Percentiles rank a stretch among this genome's conserved stretches.
Evolutionary conservation across 768 basidiomycete genomes (phyloP).

Genomic region (Amyloporia xantha): DNA sequence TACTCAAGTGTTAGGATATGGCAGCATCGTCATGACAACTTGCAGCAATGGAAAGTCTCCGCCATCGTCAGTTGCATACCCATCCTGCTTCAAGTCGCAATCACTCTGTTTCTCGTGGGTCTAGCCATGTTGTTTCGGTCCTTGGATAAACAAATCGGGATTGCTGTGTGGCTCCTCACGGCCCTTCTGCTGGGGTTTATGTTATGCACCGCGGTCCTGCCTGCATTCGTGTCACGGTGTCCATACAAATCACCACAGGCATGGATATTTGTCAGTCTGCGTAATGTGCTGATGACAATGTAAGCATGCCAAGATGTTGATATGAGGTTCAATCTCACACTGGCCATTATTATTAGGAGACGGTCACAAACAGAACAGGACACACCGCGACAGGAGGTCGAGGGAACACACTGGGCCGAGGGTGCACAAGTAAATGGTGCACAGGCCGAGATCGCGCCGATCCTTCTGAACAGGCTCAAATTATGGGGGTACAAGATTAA

Average conservation of each 20-base stretch:
- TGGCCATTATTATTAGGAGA: no score
- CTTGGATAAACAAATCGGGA: constrained; percentile 11
- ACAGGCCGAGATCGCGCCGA: no score
- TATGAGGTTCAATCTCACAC: no score
- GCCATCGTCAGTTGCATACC: constrained; percentile 10
- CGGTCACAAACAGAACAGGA: no score
- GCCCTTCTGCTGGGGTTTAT: not conserved
- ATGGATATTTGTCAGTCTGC: constrained; percentile 1
- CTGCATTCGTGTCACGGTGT: constrained; percentile 5
- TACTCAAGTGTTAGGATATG: constrained; percentile 13
- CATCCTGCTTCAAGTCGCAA: constrained; percentile 11
- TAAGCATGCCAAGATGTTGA: no score
- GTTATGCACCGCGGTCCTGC: constrained; percentile 7
- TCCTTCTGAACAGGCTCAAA: no score
- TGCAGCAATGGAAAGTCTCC: constrained; percentile 14
- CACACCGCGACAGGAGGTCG: no score
- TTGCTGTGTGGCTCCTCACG: constrained; percentile 1
- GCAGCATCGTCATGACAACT: constrained; percentile 17
- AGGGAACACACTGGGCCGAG: no score
- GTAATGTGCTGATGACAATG: no score
- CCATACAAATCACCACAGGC: constrained; percentile 13
- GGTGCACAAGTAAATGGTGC: no score
- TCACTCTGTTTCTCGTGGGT: constrained; percentile 15
- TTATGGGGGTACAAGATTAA: no score
- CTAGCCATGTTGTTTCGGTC: constrained; percentile 17